A percentile compares a stretch with the other conserved stretches of the same genome.
Evolutionary conservation across 2,329 filamentous ascomycete species (phyloP).

Genomic region (Ophiostoma novo-ulmi): DNA sequence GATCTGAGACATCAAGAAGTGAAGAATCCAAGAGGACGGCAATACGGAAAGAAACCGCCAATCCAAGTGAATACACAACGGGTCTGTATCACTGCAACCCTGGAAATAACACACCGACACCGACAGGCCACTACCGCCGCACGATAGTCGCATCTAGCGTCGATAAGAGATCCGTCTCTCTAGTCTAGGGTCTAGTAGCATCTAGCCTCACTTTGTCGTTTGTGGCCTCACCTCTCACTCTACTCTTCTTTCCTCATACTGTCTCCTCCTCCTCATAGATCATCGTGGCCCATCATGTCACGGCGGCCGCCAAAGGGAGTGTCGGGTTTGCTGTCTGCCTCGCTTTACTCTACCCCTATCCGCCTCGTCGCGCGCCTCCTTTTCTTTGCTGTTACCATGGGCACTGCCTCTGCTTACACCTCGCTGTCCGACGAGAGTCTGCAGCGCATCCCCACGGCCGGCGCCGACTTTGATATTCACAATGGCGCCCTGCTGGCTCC

Average conservation of each 20-base stretch:
- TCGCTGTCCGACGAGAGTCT: slow-evolving; percentile 71
- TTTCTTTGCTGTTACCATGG: slow-evolving; percentile 24
- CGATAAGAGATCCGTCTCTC: neutral
- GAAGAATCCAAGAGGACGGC: neutral
- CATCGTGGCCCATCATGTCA: slow-evolving; percentile 17
- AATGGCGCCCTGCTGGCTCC: slow-evolving; percentile 73
- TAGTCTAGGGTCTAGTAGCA: neutral
- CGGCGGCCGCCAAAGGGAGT: neutral
- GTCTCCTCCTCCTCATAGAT: neutral
- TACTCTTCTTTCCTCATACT: neutral
- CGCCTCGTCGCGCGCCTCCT: slow-evolving; percentile 18
- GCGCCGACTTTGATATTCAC: slow-evolving; percentile 71
- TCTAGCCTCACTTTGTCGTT: neutral
- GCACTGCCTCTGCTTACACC: slow-evolving; percentile 39
- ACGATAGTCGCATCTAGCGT: slow-evolving; percentile 2
- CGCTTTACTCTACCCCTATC: neutral
- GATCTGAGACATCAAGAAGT: neutral
- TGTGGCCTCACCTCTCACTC: neutral
- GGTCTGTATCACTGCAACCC: neutral
- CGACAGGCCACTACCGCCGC: neutral
- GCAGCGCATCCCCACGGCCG: slow-evolving; percentile 63
- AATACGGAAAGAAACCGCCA: neutral
- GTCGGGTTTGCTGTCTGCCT: neutral
- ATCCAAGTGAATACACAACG: neutral
- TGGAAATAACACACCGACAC: neutral